Conservation (phyloP, 352 stramenopile species). For the Globisporangium rhizosaccharum region DNA sequence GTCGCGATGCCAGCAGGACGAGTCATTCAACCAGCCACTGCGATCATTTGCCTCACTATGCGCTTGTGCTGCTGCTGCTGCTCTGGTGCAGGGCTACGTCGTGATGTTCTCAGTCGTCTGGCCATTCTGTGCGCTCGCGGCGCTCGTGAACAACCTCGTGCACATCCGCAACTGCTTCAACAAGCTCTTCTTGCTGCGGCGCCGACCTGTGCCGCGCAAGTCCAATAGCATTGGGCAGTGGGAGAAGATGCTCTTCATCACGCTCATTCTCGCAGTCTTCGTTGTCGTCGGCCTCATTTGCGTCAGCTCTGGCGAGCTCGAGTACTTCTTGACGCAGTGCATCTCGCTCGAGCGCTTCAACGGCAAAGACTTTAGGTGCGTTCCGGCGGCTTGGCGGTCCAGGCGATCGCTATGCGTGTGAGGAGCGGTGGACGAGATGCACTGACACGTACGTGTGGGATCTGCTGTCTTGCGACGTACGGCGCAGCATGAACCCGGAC, state of each 20-base stretch:
- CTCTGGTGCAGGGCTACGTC: slow-evolving; percentile 59
- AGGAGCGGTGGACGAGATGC: too few relatives aligned
- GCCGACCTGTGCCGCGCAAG: slow-evolving; percentile 69
- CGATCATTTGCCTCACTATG: neutral
- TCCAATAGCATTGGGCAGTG: slow-evolving; percentile 83
- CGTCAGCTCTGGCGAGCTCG: slow-evolving; percentile 75
- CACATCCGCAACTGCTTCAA: slow-evolving; percentile 84
- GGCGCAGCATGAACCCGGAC: slow-evolving; percentile 68
- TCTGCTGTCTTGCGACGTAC: neutral
- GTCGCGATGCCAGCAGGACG: neutral
- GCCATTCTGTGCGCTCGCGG: slow-evolving; percentile 78
- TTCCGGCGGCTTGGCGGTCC: neutral
- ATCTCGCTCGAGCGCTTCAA: slow-evolving; percentile 69
- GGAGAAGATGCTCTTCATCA: slow-evolving; percentile 86
- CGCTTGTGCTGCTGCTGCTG: neutral
- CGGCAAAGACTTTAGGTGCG: slow-evolving; percentile 78
- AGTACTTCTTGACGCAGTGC: slow-evolving; percentile 79
- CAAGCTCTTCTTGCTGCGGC: slow-evolving; percentile 69
- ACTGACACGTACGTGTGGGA: neutral
- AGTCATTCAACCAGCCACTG: neutral
- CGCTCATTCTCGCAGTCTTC: slow-evolving; percentile 75
- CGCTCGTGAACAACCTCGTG: slow-evolving; percentile 73
- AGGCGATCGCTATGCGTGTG: too few relatives aligned
- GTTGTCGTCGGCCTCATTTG: slow-evolving; percentile 82
- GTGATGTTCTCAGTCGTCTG: slow-evolving; percentile 88